Percentiles rank a stretch among this genome's conserved stretches.
Evolutionary conservation across 768 basidiomycete species (phyloP).

Genomic region (Agaricus subrufescens): DNA sequence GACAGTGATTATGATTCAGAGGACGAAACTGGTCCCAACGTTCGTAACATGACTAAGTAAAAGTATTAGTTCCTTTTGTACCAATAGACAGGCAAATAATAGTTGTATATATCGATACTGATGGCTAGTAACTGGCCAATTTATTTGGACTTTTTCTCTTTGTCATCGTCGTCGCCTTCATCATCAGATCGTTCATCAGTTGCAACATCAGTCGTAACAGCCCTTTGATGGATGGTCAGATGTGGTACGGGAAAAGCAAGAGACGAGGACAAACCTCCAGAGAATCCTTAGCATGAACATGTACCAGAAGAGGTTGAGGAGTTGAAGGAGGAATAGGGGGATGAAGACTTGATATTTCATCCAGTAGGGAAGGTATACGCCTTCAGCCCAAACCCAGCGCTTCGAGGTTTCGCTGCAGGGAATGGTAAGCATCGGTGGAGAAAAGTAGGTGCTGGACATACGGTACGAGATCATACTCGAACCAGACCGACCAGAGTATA

Average conservation of each 20-base stretch:
- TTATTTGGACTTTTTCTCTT: constrained; percentile 34
- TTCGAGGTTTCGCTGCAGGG: constrained; percentile 43
- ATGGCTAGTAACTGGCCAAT: not conserved
- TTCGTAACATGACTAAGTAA: constrained; percentile 4
- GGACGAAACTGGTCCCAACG: constrained; percentile 31
- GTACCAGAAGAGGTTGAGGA: constrained; percentile 94
- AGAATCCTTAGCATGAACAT: constrained; percentile 77
- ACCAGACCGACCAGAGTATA: constrained; percentile 87
- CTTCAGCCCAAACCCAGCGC: constrained; percentile 55
- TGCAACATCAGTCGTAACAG: constrained; percentile 38
- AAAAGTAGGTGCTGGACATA: constrained; percentile 31
- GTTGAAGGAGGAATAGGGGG: constrained; percentile 70
- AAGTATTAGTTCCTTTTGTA: no score
- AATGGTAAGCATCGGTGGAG: not conserved
- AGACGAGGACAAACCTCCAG: constrained; percentile 47
- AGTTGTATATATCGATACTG: not conserved
- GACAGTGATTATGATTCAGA: constrained; percentile 46
- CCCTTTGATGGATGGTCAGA: constrained; percentile 33
- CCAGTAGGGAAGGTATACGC: constrained; percentile 71
- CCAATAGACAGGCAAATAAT: not conserved
- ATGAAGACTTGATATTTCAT: constrained; percentile 78
- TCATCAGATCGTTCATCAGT: constrained; percentile 82
- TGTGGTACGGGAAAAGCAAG: constrained; percentile 2
- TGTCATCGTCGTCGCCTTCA: constrained; percentile 65
- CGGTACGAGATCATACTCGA: constrained; percentile 72